Evolutionary conservation across 2,329 filamentous ascomycete species (phyloP), one percentile per base, ranked within the genome.

Genomic region (Tricladium varicosporioides): DNA sequence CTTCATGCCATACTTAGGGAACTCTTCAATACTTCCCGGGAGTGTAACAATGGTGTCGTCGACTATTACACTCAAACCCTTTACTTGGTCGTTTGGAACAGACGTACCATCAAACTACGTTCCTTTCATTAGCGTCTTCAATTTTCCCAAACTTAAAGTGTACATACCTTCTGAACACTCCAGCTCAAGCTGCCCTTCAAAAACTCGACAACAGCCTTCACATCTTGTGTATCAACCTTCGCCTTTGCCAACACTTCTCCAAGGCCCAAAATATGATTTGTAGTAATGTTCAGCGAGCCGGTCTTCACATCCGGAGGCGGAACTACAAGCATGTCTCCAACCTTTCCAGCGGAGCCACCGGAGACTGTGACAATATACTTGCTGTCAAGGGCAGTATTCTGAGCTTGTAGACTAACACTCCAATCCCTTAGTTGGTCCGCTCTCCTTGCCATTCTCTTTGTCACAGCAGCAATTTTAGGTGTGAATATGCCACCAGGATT

Each of bases 111-210:
- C 36, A n/a, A 40, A 40, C 36, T 40, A 40, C 11, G 4, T 40
- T n/a, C 36, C 5, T n/a, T 13, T 10, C 22, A 27, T 27, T 27
- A 27, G 22, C 22, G 7, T 3, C 22, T 27, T 27, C 22, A 27
- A 27, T 7, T 27, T 27, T 27, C 22, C 22, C 22, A 27, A 27
- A 27, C 22, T 27, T 7, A 46, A 18, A 15, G 16, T 15, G 16
- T 4, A 46, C 43, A 46, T 46, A 49, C 64, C 56, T 62, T 63
- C 18, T 65, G 53, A 16, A 67, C 57, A 10, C 47, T 48, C 64
- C 66, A 70, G 5, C 59, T 43, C 48, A 70, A 49, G 48, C 60
- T 59, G 15, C 51, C 43, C 52, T 60, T 62, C 53, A 70, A 51
- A 18, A 48, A 66, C 16, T 46, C 32, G 5, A 45, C 55, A 32